phyloP scores from a whole-genome alignment of 306 rosid species.

The Cotoneaster glaucophyllus region DNA sequence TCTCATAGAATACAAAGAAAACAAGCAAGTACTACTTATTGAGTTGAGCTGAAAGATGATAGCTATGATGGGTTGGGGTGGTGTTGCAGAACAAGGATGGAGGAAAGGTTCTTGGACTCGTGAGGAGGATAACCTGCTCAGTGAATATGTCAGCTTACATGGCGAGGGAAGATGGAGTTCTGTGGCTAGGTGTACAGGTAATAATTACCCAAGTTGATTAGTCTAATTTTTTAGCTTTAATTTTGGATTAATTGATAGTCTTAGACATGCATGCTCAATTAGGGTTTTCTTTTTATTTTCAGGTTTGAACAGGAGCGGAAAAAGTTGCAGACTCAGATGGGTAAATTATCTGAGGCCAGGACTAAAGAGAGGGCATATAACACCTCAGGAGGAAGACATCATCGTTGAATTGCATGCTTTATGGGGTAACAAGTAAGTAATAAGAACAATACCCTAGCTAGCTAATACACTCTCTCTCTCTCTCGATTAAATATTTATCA shows the following conservation, averaged over 20 bases:
- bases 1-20: neutral
- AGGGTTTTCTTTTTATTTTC: neutral
- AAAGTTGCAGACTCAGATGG: conserved; percentile 83
- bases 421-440: conserved; percentile 65
- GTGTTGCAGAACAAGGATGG: conserved; percentile 32
- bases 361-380: conserved; percentile 56
- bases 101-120: conserved; percentile 77
- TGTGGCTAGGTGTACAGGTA: conserved; percentile 49
- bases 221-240: neutral
- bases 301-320: conserved; percentile 67
- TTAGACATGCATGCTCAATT: neutral
- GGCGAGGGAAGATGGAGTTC: conserved; percentile 66
- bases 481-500: neutral
- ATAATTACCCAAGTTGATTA: neutral
- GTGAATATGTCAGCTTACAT: conserved; percentile 38
- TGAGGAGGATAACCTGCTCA: conserved; percentile 61
- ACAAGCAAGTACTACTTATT: neutral
- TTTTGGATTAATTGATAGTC: neutral
- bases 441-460: neutral
- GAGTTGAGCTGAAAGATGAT: conserved; percentile 7
- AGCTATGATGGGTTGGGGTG: conserved; percentile 17
- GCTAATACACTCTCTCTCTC: no score
- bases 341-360: conserved; percentile 77
- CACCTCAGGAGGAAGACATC: conserved; percentile 57
- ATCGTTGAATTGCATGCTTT: conserved; percentile 58